A percentile compares a stretch with the other conserved stretches of the same genome.
phyloP scores from a whole-genome alignment of 164 flowering plant genomes.

The Cinnamomum chago region DNA sequence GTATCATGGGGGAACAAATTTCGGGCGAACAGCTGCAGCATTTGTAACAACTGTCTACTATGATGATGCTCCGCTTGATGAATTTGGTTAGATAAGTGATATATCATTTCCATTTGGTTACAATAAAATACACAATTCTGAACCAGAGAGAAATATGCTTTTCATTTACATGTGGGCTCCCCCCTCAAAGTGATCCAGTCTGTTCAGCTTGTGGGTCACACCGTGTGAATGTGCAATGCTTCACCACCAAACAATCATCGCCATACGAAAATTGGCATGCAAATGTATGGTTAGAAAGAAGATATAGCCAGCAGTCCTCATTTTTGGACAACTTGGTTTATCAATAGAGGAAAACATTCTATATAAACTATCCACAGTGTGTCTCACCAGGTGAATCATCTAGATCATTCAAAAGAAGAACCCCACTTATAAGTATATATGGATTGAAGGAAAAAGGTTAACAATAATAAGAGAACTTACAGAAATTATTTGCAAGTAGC shows the following conservation, averaged over 20 bases:
- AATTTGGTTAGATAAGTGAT: slow-evolving; percentile 44
- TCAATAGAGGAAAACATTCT: too few relatives aligned
- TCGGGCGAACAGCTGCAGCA: slow-evolving; percentile 54
- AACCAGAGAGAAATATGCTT: neutral
- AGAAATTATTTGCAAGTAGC: neutral
- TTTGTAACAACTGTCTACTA: slow-evolving; percentile 76
- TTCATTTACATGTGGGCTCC: too few relatives aligned
- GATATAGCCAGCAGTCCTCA: neutral
- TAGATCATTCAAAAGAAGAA: too few relatives aligned
- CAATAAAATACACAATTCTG: neutral
- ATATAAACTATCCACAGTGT: too few relatives aligned
- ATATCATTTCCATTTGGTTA: neutral
- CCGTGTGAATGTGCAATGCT: neutral
- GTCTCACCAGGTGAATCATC: too few relatives aligned
- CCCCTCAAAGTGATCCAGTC: too few relatives aligned
- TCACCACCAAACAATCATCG: neutral
- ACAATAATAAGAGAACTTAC: too few relatives aligned
- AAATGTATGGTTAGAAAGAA: neutral
- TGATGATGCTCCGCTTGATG: slow-evolving; percentile 87
- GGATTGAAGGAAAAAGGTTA: neutral
- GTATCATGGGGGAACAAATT: slow-evolving; percentile 85
- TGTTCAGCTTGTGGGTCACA: too few relatives aligned
- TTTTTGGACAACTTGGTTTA: too few relatives aligned
- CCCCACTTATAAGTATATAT: too few relatives aligned
- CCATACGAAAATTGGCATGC: neutral